Base-by-base conservation (phyloP, 2,329 filamentous ascomycete species). In the Phymatotrichopsis omnivora region DNA sequence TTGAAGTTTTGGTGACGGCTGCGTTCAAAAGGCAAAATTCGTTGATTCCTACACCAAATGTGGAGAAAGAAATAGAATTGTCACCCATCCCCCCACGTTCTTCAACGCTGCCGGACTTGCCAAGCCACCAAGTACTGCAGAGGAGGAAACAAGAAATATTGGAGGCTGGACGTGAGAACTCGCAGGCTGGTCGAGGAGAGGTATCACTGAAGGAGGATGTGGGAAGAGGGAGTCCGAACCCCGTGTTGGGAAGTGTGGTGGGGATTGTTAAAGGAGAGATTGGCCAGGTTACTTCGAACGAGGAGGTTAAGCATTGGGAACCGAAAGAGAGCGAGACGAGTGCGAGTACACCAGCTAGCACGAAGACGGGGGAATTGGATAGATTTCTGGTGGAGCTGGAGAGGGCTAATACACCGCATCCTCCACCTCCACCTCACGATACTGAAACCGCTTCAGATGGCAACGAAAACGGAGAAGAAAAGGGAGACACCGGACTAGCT, bases 11-110 rank as follows among this genome's bases (percentile, higher is more conserved):
- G 30, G 51, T 49, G 16, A 24, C 33, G 22, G 16, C 28, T 17
- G 49, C 49, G 6, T 54, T 54, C 25, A 25, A 32, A 14, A 44
- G 42, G 12, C 42, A 49, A 42, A 42, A 47, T 14, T 40, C 51
- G 7, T 24, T 38, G 10, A 8, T 34, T 7, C 36, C 28, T 6
- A 50, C 47, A 14, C 45, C 45, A 43, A n/a, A n/a, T n/a, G n/a
- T n/a, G 4, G 24, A 19, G 25, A 14, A n/a, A 33, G 33, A 16
- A 34, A 23, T 14, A 38, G 28, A n/a, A 42, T 19, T 49, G 7
- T 51, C 48, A 16, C 36, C 45, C 11, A 45, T 48, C 20, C 45
- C 47, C 30, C 22, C 39, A n/a, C 27, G 32, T 8, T n/a, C 33
- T 20, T 3, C 33, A 3, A 11, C 12, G 33, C 45, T n/a, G 5